Evolutionary conservation across 768 basidiomycete genomes (phyloP), one percentile per base, ranked within the genome.

Genomic region (Phallus indusiatus): DNA sequence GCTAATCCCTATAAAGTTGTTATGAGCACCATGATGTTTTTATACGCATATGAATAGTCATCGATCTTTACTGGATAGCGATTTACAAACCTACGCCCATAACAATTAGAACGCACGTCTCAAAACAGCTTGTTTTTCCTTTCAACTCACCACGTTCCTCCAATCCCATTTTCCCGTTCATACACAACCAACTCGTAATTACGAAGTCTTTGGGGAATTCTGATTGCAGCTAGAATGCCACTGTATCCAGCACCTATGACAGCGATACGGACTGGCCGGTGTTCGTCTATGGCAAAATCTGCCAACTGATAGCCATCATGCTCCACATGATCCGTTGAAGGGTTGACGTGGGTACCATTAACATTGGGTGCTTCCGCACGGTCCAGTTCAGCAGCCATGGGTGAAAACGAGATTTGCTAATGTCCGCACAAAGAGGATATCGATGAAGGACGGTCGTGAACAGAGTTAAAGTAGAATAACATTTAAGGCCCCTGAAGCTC

Each of bases 231-330:
- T 7, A 77, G 73, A 62, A 84, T 80, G 3, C 83, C 83, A 50
- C 79, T 79, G 66, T 76, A 83, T 1, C 83, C 82, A 10, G 82
- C 80, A 35, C 83, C 83, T 35, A 84, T 79, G 24, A 76, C 70
- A 5, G 79, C 75, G 24, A 83, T 80, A 62, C 74, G 79, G 56
- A 83, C 78, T 17, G 76, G 79, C 24, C 81, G 74, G 28, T 74
- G 65, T 50, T 81, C 80, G 64, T 82, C 82, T 55, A 83, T 74
- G 28, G 74, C 69, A 61, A 81, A 81, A 37, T 73, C 66, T 1
- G 77, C 77, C 20, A 79, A 61, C 10, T 64, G 34, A 46, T 55
- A 53, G 37, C 24, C 17, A 22, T 53, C 10, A 16, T 10, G 8
- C 18, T 53, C 42, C n/a, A n/a, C 14, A 11, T 42, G 42, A n/a